Evolutionary conservation across 2,329 filamentous ascomycete species (phyloP).

Genomic region (Fusarium penzigii): DNA sequence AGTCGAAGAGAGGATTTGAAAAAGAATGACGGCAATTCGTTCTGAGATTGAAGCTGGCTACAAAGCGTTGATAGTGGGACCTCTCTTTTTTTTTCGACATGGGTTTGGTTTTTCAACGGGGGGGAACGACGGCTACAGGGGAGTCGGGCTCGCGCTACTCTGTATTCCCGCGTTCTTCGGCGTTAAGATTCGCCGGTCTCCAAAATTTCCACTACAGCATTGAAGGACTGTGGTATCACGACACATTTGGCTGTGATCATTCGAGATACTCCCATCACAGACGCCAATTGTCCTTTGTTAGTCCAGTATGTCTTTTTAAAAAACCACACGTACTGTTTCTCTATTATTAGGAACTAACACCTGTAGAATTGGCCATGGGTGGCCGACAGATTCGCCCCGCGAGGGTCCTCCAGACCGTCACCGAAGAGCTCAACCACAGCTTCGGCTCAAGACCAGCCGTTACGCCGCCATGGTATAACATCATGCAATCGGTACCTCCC

Average conservation of each 20-base stretch:
- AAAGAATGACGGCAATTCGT: neutral
- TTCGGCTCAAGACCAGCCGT: conserved; percentile 37
- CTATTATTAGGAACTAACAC: conserved; percentile 4
- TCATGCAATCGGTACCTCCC: conserved; percentile 56
- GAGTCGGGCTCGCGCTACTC: conserved; percentile 15
- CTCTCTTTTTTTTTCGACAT: neutral
- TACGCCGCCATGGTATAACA: conserved; percentile 51
- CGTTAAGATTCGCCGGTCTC: conserved; percentile 34
- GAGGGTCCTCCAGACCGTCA: conserved; percentile 48
- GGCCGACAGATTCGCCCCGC: conserved; percentile 48
- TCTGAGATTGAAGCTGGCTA: neutral
- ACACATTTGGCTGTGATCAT: conserved; percentile 1
- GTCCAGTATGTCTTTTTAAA: conserved; percentile 7
- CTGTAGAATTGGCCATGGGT: conserved; percentile 36
- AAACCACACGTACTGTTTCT: neutral
- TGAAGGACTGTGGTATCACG: conserved; percentile 9
- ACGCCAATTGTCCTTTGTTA: conserved; percentile 17
- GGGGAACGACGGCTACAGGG: neutral
- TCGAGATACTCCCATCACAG: conserved; percentile 10
- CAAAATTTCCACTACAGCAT: conserved; percentile 32
- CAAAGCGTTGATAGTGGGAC: neutral
- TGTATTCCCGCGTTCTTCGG: conserved; percentile 24
- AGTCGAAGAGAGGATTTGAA: neutral
- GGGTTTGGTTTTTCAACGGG: neutral
- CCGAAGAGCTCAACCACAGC: conserved; percentile 44